Evolutionary conservation across 139 green algal genomes (phyloP).

Genomic region (Asterochloris sp.): DNA sequence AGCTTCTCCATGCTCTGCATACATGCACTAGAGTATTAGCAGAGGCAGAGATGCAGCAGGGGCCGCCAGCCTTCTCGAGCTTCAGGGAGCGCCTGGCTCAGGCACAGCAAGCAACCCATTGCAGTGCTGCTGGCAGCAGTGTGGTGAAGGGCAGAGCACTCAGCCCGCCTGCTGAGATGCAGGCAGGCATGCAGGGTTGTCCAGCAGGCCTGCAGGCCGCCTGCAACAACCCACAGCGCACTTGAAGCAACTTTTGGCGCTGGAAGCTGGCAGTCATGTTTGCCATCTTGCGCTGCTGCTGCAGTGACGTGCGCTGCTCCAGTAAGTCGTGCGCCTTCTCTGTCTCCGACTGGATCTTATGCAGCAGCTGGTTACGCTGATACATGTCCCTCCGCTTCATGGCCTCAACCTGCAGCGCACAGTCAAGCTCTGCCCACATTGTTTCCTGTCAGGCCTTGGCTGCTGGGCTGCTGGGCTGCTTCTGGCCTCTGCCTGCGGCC

Average conservation of each 20-base stretch:
- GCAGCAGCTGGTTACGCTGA: slow-evolving; percentile 61
- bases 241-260: slow-evolving; percentile 49
- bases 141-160: too few relatives aligned
- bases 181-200: not conserved
- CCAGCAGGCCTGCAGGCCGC: too few relatives aligned
- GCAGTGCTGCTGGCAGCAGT: too few relatives aligned
- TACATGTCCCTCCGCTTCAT: slow-evolving; percentile 53
- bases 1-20: slow-evolving; percentile 37
- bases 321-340: slow-evolving; percentile 41
- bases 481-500: too few relatives aligned
- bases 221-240: too few relatives aligned
- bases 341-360: slow-evolving; percentile 66
- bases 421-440: too few relatives aligned
- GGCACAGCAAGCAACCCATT: too few relatives aligned
- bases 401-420: slow-evolving; percentile 51
- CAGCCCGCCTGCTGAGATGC: not conserved
- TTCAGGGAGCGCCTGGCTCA: too few relatives aligned
- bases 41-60: not conserved
- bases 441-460: too few relatives aligned
- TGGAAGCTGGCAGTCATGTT: slow-evolving; percentile 76
- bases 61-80: too few relatives aligned
- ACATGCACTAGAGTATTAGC: not conserved
- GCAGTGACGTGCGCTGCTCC: slow-evolving; percentile 42
- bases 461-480: too few relatives aligned
- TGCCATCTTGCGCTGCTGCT: slow-evolving; percentile 66